Evolutionary conservation across 176 grass and related monocot species (phyloP).

Genomic region (Oryza brachyantha): DNA sequence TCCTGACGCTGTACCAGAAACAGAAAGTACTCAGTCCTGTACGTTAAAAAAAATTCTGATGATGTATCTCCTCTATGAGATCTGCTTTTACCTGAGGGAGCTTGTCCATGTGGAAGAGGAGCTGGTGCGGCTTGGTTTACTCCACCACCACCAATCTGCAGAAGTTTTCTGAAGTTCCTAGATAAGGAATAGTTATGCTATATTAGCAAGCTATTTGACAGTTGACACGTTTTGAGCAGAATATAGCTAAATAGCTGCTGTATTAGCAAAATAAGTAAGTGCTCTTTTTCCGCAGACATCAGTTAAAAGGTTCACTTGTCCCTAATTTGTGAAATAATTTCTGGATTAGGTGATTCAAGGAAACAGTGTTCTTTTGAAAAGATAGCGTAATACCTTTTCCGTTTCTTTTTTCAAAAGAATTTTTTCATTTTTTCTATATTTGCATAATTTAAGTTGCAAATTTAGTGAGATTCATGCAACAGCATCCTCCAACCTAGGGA

Average conservation of each 20-base stretch:
- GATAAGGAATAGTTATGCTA: slow-evolving; percentile 1
- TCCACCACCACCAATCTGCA: slow-evolving; percentile 33
- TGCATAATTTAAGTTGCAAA: not conserved
- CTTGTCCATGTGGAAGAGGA: not conserved
- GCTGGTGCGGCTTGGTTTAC: slow-evolving; percentile 26
- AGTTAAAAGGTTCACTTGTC: not conserved
- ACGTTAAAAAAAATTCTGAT: slow-evolving; percentile 3
- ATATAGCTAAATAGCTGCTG: not conserved
- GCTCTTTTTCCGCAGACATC: not conserved
- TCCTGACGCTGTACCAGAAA: slow-evolving; percentile 23
- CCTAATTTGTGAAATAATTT: not conserved
- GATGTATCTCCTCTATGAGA: slow-evolving; percentile 19
- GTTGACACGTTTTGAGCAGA: not conserved
- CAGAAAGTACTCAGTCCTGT: not conserved
- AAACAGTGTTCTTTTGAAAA: not conserved
- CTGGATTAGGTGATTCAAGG: not conserved
- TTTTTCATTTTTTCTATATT: not conserved
- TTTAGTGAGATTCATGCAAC: not conserved
- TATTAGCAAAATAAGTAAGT: slow-evolving; percentile 10
- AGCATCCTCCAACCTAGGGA: not conserved
- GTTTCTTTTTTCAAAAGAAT: not conserved
- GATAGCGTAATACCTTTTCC: not conserved
- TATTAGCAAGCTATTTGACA: not conserved
- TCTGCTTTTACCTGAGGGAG: slow-evolving; percentile 9
- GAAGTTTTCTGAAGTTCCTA: slow-evolving; percentile 41